Conservation (phyloP, 208 protist species). For the Trypanosoma rangeli region DNA sequence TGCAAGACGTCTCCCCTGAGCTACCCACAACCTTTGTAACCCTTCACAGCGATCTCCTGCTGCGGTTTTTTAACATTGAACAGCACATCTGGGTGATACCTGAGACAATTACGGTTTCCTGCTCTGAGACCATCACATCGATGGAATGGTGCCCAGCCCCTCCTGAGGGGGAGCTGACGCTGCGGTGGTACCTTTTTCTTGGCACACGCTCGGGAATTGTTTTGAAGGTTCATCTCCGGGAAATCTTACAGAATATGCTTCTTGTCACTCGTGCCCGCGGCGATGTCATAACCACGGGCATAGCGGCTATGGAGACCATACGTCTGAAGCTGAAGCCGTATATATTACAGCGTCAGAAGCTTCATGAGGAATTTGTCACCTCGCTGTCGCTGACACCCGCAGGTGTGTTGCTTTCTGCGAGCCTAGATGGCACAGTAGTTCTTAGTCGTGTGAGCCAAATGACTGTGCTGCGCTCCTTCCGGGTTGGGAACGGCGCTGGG, state of each 20-base stretch:
- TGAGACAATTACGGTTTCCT: slow-evolving; percentile 49
- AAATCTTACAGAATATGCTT: slow-evolving; percentile 18
- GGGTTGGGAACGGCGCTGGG: slow-evolving; percentile 14
- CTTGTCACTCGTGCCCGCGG: background rate
- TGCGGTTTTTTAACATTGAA: slow-evolving; percentile 64
- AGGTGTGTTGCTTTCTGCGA: slow-evolving; percentile 23
- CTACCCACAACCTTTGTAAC: slow-evolving; percentile 52
- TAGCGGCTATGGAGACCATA: slow-evolving; percentile 26
- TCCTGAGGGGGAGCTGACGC: slow-evolving; percentile 5
- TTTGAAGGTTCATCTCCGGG: slow-evolving; percentile 21
- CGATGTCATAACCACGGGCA: slow-evolving; percentile 23
- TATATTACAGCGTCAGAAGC: slow-evolving; percentile 5
- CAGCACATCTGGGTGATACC: slow-evolving; percentile 60
- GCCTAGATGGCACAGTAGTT: slow-evolving; percentile 27
- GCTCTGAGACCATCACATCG: slow-evolving; percentile 50
- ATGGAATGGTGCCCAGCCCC: slow-evolving; percentile 50
- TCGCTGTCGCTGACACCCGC: slow-evolving; percentile 17
- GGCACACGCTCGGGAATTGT: slow-evolving; percentile 29
- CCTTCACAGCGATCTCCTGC: slow-evolving; percentile 58
- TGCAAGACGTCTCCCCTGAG: slow-evolving; percentile 39
- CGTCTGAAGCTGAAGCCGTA: slow-evolving; percentile 22
- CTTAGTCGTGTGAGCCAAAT: slow-evolving; percentile 24
- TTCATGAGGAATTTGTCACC: slow-evolving; percentile 30
- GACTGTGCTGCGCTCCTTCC: slow-evolving; percentile 20
- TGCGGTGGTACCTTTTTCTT: slow-evolving; percentile 20